Base-by-base conservation (phyloP, 495 filamentous ascomycete genomes). In the Xylaria telfairii region DNA sequence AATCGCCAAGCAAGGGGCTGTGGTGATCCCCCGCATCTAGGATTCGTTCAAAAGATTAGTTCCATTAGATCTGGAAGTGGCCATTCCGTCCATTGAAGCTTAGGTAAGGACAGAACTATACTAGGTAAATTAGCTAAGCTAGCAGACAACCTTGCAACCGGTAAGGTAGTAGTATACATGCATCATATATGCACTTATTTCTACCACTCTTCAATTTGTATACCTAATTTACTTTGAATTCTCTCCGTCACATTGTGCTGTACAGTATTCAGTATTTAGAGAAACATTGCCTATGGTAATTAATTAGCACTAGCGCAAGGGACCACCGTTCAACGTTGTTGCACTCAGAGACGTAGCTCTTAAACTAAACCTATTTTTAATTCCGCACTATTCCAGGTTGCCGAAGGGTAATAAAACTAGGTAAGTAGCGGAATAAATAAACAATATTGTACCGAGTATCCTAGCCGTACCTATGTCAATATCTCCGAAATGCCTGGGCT, bases 1-100 rank as follows among this genome's bases (percentile, higher is more conserved):
- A 60, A 26, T 62, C 34, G 21, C 59, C 37, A 24, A 62, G 37
- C 9, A n/a, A 24, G 42, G 37, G 59, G 59, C 59, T 37, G 30
- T 34, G 59, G 59, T 62, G 37, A 62, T 62, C 59, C 59, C 59
- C 59, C 59, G 59, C 59, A 42, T 42, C 34, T 10, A n/a, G 56
- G 15, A 59, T 59, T 59, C 32, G 10, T 59, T 59, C 7, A 32
- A n/a, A 32, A 59, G n/a, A n/a, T n/a, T n/a, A n/a, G n/a, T 59
- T 59, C 37, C 32, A 37, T 59, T 37, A 59, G 30, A 30, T 21
- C n/a, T 21, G 30, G 30, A 37, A 59, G 30, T 34, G 47, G 24
- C n/a, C n/a, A n/a, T n/a, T n/a, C n/a, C n/a, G n/a, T n/a, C n/a
- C n/a, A n/a, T n/a, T n/a, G n/a, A n/a, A n/a, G n/a, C n/a, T n/a